Conservation (phyloP, 768 basidiomycete genomes). For the Boletus sp. region DNA sequence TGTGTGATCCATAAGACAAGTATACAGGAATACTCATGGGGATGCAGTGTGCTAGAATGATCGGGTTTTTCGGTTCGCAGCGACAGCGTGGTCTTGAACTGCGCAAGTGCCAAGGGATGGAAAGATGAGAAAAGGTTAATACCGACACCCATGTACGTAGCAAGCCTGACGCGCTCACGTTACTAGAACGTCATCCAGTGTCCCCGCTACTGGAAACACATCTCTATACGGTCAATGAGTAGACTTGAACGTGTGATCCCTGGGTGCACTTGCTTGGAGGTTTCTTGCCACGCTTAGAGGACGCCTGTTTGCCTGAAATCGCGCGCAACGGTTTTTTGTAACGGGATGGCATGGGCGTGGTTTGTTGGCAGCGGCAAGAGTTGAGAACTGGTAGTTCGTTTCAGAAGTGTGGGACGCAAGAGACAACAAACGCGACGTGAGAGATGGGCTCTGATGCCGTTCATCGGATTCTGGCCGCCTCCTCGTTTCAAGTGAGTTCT, state of each 20-base stretch:
- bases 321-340: background rate
- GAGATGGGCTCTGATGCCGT: background rate
- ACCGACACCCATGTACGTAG: background rate
- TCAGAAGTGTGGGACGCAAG: background rate
- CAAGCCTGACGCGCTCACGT: too few relatives aligned
- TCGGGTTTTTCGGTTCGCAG: background rate
- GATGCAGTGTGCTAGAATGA: background rate
- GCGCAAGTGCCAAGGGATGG: slow-evolving; percentile 25
- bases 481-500: too few relatives aligned
- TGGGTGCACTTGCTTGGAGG: background rate
- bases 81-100: slow-evolving; percentile 21
- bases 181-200: too few relatives aligned
- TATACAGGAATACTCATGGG: too few relatives aligned
- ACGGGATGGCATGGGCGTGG: background rate
- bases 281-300: too few relatives aligned
- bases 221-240: background rate
- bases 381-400: background rate
- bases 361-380: background rate
- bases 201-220: too few relatives aligned
- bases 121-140: background rate
- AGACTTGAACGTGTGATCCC: too few relatives aligned
- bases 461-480: too few relatives aligned
- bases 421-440: background rate
- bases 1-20: background rate
- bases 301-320: background rate